These are phyloP conservation scores for Tetrahymena borealis DNA, from an alignment of 73 alveolate species.

Conservation along the genomic window DNA sequence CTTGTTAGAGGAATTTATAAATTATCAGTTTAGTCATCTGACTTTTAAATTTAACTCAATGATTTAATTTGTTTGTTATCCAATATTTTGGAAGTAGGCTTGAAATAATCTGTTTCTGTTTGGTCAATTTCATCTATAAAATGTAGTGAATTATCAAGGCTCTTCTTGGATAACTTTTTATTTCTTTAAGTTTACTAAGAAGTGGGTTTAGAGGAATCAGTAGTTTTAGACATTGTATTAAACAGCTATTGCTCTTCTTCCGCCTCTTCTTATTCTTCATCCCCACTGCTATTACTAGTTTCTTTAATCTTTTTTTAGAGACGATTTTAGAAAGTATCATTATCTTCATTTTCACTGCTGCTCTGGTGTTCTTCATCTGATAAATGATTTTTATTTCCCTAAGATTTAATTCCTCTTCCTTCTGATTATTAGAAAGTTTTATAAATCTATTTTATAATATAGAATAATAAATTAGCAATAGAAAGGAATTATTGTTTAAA, in stretches of 20 bases:
- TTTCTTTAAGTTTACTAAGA: not conserved
- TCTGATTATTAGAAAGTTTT: not conserved
- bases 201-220: not conserved
- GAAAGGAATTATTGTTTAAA: too few species aligned
- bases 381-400: not conserved
- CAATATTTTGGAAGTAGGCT: not conserved
- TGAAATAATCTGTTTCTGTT: not conserved
- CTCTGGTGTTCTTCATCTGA: not conserved
- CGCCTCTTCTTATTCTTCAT: not conserved
- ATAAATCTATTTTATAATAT: not conserved
- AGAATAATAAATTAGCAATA: too few species aligned
- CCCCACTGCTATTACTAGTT: not conserved
- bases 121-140: not conserved
- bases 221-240: not conserved
- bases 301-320: not conserved
- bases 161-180: not conserved
- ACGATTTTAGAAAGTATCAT: not conserved
- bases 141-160: not conserved
- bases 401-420: not conserved
- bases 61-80: not conserved
- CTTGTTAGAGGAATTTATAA: not conserved
- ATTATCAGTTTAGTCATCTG: not conserved
- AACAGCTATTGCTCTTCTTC: not conserved
- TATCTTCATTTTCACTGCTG: not conserved
- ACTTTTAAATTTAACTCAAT: not conserved